Conservation (phyloP, 352 stramenopile species). For the Pythium plurisporium region DNA sequence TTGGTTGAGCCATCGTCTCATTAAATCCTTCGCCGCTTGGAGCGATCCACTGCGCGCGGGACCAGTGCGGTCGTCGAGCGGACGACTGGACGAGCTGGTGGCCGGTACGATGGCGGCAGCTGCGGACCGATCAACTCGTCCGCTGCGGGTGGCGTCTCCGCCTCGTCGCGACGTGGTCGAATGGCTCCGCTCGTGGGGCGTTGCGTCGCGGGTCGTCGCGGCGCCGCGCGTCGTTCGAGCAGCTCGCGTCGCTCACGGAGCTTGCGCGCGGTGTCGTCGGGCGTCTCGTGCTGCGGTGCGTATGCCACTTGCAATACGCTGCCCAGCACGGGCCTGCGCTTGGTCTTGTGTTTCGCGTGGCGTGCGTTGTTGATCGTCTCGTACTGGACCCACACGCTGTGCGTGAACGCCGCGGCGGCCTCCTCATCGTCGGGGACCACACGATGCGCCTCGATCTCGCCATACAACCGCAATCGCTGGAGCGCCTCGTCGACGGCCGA, state of each 20-base stretch:
- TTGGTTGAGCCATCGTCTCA: conserved; percentile 10
- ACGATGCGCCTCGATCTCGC: conserved; percentile 23
- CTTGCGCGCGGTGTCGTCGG: conserved; percentile 57
- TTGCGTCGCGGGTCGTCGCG: not conserved
- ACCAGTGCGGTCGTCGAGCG: not conserved
- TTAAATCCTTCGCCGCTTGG: conserved; percentile 24
- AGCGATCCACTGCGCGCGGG: conserved; percentile 1
- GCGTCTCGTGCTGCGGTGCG: conserved; percentile 54
- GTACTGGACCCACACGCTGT: conserved; percentile 69
- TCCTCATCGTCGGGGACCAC: conserved; percentile 13
- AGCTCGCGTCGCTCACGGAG: conserved; percentile 55
- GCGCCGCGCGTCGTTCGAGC: conserved; percentile 28
- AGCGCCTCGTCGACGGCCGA: conserved; percentile 21
- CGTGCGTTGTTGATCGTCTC: conserved; percentile 73
- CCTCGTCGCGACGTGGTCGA: not conserved
- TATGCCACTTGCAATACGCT: conserved; percentile 60
- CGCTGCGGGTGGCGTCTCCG: not conserved
- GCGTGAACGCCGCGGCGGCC: conserved; percentile 42
- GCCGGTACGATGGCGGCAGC: conserved; percentile 15
- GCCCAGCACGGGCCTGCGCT: conserved; percentile 65
- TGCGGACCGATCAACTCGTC: conserved; percentile 46
- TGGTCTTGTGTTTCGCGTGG: conserved; percentile 50
- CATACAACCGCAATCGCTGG: conserved; percentile 21
- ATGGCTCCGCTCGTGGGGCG: not conserved
- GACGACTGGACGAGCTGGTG: not conserved